phyloP scores from a whole-genome alignment of 2,329 filamentous ascomycete species.

The Talaromyces sp. region DNA sequence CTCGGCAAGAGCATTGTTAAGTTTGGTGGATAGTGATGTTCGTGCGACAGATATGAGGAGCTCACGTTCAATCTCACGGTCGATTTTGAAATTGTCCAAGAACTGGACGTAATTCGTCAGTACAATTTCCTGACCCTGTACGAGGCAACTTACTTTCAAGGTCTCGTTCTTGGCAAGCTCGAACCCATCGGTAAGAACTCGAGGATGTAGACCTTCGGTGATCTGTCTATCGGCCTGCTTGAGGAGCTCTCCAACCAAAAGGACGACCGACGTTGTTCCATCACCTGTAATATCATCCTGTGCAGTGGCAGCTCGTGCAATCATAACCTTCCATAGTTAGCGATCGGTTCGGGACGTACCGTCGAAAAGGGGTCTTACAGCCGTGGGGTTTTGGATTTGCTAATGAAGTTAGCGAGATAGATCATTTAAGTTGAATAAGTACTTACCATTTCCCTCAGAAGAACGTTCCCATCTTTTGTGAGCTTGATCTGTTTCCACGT shows the following conservation, averaged over 20 bases:
- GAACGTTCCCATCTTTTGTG: constrained; percentile 96
- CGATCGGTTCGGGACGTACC: neutral
- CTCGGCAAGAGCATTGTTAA: constrained; percentile 82
- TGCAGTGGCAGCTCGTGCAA: constrained; percentile 80
- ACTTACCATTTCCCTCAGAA: constrained; percentile 62
- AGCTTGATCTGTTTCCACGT: constrained; percentile 74
- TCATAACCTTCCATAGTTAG: constrained; percentile 54
- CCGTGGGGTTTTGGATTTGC: constrained; percentile 98
- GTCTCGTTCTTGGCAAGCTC: constrained; percentile 94
- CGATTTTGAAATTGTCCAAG: constrained; percentile 88
- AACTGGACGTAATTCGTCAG: constrained; percentile 56
- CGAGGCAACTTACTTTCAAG: constrained; percentile 62
- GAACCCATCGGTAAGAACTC: constrained; percentile 95
- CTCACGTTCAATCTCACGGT: constrained; percentile 85
- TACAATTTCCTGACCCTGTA: neutral
- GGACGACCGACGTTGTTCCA: constrained; percentile 92
- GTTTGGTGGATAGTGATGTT: constrained; percentile 91
- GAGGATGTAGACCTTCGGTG: constrained; percentile 90
- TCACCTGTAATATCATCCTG: constrained; percentile 98
- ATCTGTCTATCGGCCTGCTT: constrained; percentile 98
- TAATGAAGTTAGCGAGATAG: constrained; percentile 23
- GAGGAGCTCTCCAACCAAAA: constrained; percentile 91
- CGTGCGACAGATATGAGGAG: constrained; percentile 88
- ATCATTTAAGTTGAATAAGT: neutral
- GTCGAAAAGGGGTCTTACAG: constrained; percentile 53